phyloP scores from a whole-genome alignment of 176 grass and related monocot genomes.

The Avena atlantica region DNA sequence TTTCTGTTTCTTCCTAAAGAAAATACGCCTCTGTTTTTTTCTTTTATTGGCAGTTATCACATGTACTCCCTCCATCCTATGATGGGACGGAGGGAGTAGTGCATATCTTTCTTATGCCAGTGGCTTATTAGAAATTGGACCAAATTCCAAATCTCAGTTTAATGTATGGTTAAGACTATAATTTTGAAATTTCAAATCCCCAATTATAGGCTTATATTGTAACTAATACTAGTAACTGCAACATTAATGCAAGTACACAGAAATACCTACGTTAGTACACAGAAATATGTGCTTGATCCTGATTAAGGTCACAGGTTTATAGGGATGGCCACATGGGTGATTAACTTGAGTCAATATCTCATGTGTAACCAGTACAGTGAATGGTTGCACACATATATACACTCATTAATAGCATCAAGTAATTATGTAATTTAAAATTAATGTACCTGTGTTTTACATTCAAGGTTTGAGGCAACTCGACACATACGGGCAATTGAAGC shows the following conservation, averaged over 20 bases:
- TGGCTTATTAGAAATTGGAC: background rate
- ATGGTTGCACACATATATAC: background rate
- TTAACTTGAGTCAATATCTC: background rate
- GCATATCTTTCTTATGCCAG: background rate
- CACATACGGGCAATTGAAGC: conserved; percentile 81
- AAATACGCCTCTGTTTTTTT: background rate
- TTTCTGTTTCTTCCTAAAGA: conserved; percentile 20
- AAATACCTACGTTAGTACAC: conserved; percentile 3
- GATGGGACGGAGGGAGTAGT: too few species aligned
- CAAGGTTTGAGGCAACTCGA: conserved; percentile 83
- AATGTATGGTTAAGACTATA: background rate
- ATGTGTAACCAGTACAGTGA: background rate
- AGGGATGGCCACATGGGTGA: background rate
- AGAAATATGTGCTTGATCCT: background rate
- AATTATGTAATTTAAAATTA: conserved; percentile 11
- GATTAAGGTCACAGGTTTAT: background rate
- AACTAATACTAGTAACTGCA: conserved; percentile 10
- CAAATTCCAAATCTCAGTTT: background rate
- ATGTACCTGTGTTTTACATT: background rate
- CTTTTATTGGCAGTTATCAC: background rate
- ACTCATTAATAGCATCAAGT: background rate
- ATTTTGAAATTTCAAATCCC: background rate
- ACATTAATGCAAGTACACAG: background rate
- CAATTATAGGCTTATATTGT: background rate
- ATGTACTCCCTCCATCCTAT: background rate